phyloP scores from a whole-genome alignment of 768 basidiomycete genomes.

The Leccinum boreale region DNA sequence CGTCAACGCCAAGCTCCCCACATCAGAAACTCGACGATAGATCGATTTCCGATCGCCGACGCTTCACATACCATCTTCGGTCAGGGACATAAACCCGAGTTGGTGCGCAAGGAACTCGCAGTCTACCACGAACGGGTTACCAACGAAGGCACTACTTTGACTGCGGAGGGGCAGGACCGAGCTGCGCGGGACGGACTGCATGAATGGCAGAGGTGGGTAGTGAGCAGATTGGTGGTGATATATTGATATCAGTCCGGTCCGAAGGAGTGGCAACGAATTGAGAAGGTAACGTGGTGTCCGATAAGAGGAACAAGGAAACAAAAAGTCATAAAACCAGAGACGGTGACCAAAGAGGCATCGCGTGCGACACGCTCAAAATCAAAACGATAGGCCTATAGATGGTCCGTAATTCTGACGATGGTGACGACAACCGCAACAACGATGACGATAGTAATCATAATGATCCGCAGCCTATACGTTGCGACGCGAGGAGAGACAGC shows the following conservation, averaged over 20 bases:
- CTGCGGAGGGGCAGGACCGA: conserved; percentile 87
- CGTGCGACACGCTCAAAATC: neutral
- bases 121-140: conserved; percentile 76
- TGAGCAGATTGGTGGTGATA: conserved; percentile 5
- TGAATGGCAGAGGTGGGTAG: neutral
- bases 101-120: conserved; percentile 89
- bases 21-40: conserved; percentile 92
- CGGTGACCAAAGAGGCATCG: neutral
- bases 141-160: too few species aligned
- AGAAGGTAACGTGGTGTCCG: neutral
- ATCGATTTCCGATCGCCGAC: conserved; percentile 82
- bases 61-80: conserved; percentile 94
- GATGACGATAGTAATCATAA: conserved; percentile 49
- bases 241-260: conserved; percentile 8
- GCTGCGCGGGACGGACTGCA: conserved; percentile 67
- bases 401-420: conserved; percentile 28
- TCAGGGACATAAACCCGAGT: conserved; percentile 70
- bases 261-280: conserved; percentile 17
- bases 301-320: neutral
- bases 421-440: conserved; percentile 59
- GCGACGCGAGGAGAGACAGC: too few species aligned
- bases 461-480: conserved; percentile 84
- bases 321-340: neutral
- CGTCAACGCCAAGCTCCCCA: conserved; percentile 89
- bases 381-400: neutral